Base-by-base conservation (phyloP, 2,329 filamentous ascomycete genomes). In the Talaromyces albobiverticillius region DNA sequence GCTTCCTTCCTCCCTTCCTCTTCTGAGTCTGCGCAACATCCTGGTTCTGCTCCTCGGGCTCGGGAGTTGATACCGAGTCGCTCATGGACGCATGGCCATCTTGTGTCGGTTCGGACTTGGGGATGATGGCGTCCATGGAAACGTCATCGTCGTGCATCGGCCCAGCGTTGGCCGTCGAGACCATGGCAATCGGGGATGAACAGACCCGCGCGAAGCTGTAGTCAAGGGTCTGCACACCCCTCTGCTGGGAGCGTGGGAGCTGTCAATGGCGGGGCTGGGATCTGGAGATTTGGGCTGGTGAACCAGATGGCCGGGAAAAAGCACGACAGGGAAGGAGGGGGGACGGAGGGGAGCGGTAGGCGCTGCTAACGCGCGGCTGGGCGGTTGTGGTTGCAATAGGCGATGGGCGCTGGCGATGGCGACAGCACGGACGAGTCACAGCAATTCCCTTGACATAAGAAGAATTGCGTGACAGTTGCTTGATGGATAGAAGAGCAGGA, bases 1-100 rank as follows among this genome's bases (percentile, higher is more conserved):
- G 94, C 79, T 97, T 99, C 68, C 94, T 87, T 58, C 94, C 94
- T 67, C 94, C 94, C 79, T 99, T 99, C 68, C 94, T 86, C 81
- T 99, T 99, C 69, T 92, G 91, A 47, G 71, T 73, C 61, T 76
- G 75, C 53, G 71, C 67, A n/a, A 71, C 66, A 56, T 78, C 75
- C 59, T 72, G 73, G 11, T 62, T 68, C 56, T 72, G 68, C 50
- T 68, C 72, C 55, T 76, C 74, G 10, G 71, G 67, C 46, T 78
- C 76, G 11, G 75, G 75, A 2, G 74, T 75, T 41, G 76, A 79
- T 47, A 71, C 70, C n/a, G 68, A 65, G 25, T 73, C 75, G 57
- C 71, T 74, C 63, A 72, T 71, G 32, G 73, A 75, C 55, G 69
- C 70, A 57, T 72, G 74, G 54, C 70, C 70, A 58, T 76, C 75